Base-by-base conservation (phyloP, 2,329 filamentous ascomycete genomes). In the Fusarium begoniae region DNA sequence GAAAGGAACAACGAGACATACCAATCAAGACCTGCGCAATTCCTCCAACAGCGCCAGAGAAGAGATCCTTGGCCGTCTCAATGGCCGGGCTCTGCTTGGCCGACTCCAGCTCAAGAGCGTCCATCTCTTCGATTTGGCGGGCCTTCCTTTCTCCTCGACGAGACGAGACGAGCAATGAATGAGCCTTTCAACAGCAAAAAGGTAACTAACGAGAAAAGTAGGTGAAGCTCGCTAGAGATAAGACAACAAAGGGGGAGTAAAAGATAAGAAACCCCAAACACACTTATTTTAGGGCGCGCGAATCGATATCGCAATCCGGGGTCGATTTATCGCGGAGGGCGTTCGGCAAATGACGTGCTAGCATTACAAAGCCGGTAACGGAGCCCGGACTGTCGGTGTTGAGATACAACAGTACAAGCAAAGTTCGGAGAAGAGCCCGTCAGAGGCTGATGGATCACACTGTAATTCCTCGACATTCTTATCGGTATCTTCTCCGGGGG, bases 11-110 rank as follows among this genome's bases (percentile, higher is more conserved):
- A 14, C 8, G 22, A 32, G 20, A 76, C 77, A 43, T 73, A 98
- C 95, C 96, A 75, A 98, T 89, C 72, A 99, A 85, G 48, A 99
- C 96, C 84, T 99, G 96, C 24, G 96, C 96, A 77, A 98, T 88
- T 78, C 96, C 96, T 73, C 96, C 96, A 13, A 92, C 93, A 68
- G 96, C 96, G 43, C 96, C 96, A 17, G 96, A 90, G 80, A 96
- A 93, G 67, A 99, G 87, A 84, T 99, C 96, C 87, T 98, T 99
- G 79, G 91, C 86, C 56, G 93, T 93, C 80, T 92, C 90, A 77
- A 87, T 75, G 30, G 82, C 84, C 63, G 83, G 81, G 70, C 78
- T 76, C 72, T 82, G 77, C 61, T 79, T 75, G 43, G 74, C 53
- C 56, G 65, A 73, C 63, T 85, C 82, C 48, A 82, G 57, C 64